Base-by-base conservation (phyloP, 2,329 filamentous ascomycete genomes). In the Pleochaeta shiraiana region DNA sequence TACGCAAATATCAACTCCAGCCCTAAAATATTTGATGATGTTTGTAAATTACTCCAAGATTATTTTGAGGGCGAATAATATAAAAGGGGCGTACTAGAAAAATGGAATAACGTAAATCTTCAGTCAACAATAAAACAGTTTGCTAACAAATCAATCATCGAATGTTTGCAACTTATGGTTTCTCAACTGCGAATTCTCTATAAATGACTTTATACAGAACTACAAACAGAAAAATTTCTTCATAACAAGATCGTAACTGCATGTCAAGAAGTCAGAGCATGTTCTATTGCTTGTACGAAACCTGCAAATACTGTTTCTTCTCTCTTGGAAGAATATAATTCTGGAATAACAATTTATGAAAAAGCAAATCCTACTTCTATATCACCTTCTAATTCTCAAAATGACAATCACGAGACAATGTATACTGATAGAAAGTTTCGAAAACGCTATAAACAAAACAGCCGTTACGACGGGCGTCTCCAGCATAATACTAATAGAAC, bases 371-470 rank as follows among this genome's bases (percentile, higher is more conserved):
- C 19, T 9, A 59, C 7, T 16, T 59, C 28, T 59, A 34, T 57
- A 30, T 4, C 19, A 7, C 21, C 55, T 33, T 33, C 19, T 19
- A 33, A 33, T 59, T n/a, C 28, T 59, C 12, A 31, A 16, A 33
- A 59, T n/a, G 55, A 59, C 3, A 5, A 55, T 24, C 55, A 59
- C n/a, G 30, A 59, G n/a, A 59, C 31, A 4, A 4, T 59, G 14
- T 59, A 59, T 21, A 59, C 55, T 59, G 55, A 59, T n/a, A 16
- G 55, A 59, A 59, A 59, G n/a, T 59, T 59, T n/a, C 55, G 55
- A n/a, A 31, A 21, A 34, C 55, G 31, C 28, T 9, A 34, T 59
- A 12, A 59, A 4, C 16, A 33, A 2, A 59, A 59, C 21, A 59
- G 19, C 4, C 28, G 28, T 33, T 16, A 14, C 28, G 7, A 31